Evolutionary conservation across 2,329 filamentous ascomycete genomes (phyloP).

Genomic region (Colletotrichum sp.): DNA sequence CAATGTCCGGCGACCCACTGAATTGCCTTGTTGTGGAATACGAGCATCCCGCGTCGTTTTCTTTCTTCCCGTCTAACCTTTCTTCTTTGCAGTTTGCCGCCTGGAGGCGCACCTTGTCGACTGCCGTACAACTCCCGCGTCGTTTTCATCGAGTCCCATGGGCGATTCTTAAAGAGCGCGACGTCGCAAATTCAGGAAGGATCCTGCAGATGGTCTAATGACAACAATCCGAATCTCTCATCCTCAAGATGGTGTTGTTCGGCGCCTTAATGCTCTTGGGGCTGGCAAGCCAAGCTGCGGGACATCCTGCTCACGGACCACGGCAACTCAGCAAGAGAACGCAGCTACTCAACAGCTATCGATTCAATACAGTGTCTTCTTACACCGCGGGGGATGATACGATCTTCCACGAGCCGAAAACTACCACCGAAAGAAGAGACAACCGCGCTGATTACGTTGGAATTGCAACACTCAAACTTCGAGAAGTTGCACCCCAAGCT

Average conservation of each 20-base stretch:
- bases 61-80: too few species aligned
- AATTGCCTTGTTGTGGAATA: neutral
- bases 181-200: neutral
- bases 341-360: neutral
- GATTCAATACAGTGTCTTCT: neutral
- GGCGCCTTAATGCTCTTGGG: neutral
- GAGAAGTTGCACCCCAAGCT: constrained; percentile 37
- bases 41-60: neutral
- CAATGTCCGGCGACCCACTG: neutral
- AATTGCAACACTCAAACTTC: constrained; percentile 49
- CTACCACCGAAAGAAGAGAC: neutral
- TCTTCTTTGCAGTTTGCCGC: too few species aligned
- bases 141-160: too few species aligned
- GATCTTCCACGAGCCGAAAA: neutral
- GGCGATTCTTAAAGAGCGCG: neutral
- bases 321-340: neutral
- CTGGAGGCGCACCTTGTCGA: too few species aligned
- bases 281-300: neutral
- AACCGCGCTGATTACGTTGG: constrained; percentile 42
- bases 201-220: rapidly evolving
- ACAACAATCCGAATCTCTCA: neutral
- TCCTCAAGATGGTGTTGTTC: neutral
- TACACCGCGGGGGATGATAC: rapidly evolving
- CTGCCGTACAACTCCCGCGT: neutral
- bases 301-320: neutral